Base-by-base conservation (phyloP, 2,329 filamentous ascomycete species). In the Aquanectria penicillioides region DNA sequence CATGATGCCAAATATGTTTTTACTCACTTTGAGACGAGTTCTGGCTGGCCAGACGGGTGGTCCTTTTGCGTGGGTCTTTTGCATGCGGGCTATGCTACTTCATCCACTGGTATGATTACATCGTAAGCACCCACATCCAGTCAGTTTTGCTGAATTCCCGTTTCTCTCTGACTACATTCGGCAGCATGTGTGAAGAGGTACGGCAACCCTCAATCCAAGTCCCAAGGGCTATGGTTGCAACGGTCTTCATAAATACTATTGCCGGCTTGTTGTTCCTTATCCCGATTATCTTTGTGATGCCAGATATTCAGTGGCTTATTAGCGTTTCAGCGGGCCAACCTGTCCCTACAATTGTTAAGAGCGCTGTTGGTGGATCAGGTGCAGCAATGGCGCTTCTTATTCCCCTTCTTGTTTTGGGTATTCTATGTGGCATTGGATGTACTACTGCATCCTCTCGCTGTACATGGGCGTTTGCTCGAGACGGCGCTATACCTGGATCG, bases 71-170 rank as follows among this genome's bases (percentile, higher is more conserved):
- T 92, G 58, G 89, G 89, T 70, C 81, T 92, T 23, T 79, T 92
- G 15, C 89, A 91, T 67, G 89, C 87, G 47, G 89, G 86, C 61
- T 92, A 92, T 69, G 88, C 88, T 41, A 91, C 89, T 13, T 91
- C 89, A 4, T 90, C 89, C 13, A 92, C 89, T 0, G 90, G 90
- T 75, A 93, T 93, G 90, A 89, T 93, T 58, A 89, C 92, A 71
- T 90, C 87, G 86, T 89, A 78, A 81, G 86, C 81, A 10, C 13
- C 9, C 12, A 33, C 29, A 44, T 26, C n/a, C 11, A 18, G 15
- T 13, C 4, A 23, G n/a, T n/a, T 11, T 84, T 51, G 90, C 53
- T 58, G 33, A 3, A 56, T 48, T 43, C 59, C 66, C 88, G 3
- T 33, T 40, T 40, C 17, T 48, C 20, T 12, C 26, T 62, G 38